Conservation (phyloP, 1,284 basidiomycete genomes). For the Ceratobasidium sp. region DNA sequence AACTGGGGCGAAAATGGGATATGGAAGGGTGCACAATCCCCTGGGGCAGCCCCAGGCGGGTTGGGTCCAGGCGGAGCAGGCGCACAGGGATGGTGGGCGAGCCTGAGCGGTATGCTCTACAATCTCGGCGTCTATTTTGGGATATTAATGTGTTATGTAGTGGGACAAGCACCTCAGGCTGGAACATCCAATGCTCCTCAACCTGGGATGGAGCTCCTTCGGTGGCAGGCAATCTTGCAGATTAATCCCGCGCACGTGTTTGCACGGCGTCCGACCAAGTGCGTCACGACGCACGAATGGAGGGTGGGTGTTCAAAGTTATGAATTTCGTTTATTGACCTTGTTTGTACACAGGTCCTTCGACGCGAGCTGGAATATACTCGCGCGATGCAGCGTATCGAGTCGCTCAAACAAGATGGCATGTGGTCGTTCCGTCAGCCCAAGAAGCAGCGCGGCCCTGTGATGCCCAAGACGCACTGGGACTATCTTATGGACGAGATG, state of each 20-base stretch:
- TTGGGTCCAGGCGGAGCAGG: conserved; percentile 34
- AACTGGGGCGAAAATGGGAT: conserved; percentile 31
- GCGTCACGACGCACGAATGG: conserved; percentile 79
- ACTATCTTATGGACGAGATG: conserved; percentile 97
- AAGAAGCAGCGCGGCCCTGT: conserved; percentile 91
- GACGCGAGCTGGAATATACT: conserved; percentile 75
- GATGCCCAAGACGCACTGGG: conserved; percentile 89
- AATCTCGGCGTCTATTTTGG: not conserved
- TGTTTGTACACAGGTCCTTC: conserved; percentile 62
- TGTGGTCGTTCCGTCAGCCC: conserved; percentile 94
- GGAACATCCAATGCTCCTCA: not conserved
- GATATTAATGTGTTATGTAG: not conserved
- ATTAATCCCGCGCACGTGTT: conserved; percentile 76
- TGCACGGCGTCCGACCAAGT: conserved; percentile 72
- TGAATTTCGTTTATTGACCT: conserved; percentile 8
- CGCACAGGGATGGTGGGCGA: conserved; percentile 36
- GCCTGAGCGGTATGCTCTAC: conserved; percentile 13
- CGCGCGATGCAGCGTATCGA: conserved; percentile 89
- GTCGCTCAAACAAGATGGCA: conserved; percentile 75
- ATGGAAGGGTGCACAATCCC: not conserved
- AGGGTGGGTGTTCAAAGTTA: conserved; percentile 57
- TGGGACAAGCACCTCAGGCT: conserved; percentile 15
- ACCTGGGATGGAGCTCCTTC: conserved; percentile 63
- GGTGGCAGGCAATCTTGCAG: conserved; percentile 71
- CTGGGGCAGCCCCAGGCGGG: not conserved